These are phyloP conservation scores for Fomitopsis betulina DNA, from an alignment of 1,284 basidiomycete species.

Conservation along the genomic window DNA sequence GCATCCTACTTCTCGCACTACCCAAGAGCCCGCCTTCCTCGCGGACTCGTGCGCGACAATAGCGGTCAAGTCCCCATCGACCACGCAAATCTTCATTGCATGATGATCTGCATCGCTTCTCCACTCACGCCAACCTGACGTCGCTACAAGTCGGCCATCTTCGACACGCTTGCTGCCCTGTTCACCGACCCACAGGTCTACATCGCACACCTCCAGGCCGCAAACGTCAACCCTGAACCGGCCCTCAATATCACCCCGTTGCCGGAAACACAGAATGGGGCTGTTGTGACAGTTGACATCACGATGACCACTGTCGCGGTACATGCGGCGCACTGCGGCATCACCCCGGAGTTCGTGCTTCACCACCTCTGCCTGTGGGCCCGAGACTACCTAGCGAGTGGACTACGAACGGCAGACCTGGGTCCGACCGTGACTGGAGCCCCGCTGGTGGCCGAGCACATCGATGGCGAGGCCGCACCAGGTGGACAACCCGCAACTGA, in stretches of 20 bases:
- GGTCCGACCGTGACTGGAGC: no score
- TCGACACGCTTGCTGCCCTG: not conserved
- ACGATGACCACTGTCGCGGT: not conserved
- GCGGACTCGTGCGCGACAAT: not conserved
- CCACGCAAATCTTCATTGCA: not conserved
- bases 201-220: not conserved
- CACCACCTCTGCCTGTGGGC: not conserved
- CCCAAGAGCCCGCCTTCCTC: not conserved
- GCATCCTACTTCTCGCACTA: not conserved
- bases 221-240: not conserved
- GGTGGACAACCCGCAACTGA: no score
- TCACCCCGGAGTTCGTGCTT: not conserved
- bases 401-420: no score
- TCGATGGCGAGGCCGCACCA: no score
- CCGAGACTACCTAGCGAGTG: not conserved
- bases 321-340: not conserved
- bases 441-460: no score
- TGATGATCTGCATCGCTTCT: not conserved
- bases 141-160: not conserved
- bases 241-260: not conserved
- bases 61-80: not conserved
- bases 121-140: not conserved
- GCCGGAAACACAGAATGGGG: not conserved
- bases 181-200: not conserved
- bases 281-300: not conserved